Percentiles rank a stretch among this genome's conserved stretches.
Evolutionary conservation across 805 yeast genomes (phyloP).

Genomic region (Nakazawaea pomicola): DNA sequence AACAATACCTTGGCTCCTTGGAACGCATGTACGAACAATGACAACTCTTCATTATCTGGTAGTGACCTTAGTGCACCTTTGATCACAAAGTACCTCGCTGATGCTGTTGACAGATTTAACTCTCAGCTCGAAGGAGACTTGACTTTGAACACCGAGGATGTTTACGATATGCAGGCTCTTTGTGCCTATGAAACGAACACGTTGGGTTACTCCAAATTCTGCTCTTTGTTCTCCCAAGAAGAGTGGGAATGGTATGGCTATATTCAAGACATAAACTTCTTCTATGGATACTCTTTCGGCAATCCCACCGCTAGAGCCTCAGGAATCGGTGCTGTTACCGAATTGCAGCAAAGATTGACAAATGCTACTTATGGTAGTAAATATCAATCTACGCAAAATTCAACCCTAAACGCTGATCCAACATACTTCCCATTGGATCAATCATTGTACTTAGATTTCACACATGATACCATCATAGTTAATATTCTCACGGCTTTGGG

Average conservation of each 20-base stretch:
- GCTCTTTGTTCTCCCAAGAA: slow-evolving; percentile 35
- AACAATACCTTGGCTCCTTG: slow-evolving; percentile 18
- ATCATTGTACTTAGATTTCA: slow-evolving; percentile 8
- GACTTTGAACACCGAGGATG: slow-evolving; percentile 27
- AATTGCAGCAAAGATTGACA: slow-evolving; percentile 7
- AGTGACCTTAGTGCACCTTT: not conserved
- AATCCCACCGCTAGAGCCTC: slow-evolving; percentile 7
- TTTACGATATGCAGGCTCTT: slow-evolving; percentile 28
- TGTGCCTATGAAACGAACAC: slow-evolving; percentile 39
- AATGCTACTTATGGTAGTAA: not conserved
- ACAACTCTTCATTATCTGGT: slow-evolving; percentile 19
- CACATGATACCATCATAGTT: slow-evolving; percentile 8
- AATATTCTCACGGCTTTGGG: slow-evolving; percentile 9
- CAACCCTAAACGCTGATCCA: slow-evolving; percentile 7
- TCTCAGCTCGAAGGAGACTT: slow-evolving; percentile 14
- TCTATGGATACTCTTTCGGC: slow-evolving; percentile 5
- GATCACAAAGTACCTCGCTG: not conserved
- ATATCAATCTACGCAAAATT: slow-evolving; percentile 5
- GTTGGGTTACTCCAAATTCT: slow-evolving; percentile 33
- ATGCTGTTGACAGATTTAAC: slow-evolving; percentile 9
- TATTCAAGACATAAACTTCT: slow-evolving; percentile 4
- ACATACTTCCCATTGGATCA: slow-evolving; percentile 10
- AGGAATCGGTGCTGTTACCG: slow-evolving; percentile 10
- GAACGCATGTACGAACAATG: slow-evolving; percentile 15
- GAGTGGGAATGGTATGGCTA: slow-evolving; percentile 22